Evolutionary conservation across 345 rosid species (phyloP).

Genomic region (Citrus mangshanensis): DNA sequence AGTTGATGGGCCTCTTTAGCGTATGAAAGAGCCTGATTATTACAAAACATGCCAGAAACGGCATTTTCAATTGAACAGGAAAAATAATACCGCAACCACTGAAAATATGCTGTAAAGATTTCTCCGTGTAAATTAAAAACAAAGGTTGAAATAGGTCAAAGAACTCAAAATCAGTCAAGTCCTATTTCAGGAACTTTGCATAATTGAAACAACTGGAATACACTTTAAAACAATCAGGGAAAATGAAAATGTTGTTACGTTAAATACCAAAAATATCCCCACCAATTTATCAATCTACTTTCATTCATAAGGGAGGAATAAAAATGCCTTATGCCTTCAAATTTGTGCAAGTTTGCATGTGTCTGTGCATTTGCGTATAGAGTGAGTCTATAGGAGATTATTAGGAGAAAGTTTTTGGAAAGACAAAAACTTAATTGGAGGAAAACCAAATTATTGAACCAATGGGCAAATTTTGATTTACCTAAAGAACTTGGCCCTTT

Average conservation of each 20-base stretch:
- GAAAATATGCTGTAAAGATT: neutral
- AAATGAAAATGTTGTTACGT: neutral
- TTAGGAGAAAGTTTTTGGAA: neutral
- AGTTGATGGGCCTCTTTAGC: slow-evolving; percentile 77
- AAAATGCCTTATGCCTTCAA: neutral
- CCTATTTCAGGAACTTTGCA: neutral
- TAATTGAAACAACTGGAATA: neutral
- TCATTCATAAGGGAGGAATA: neutral
- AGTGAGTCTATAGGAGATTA: neutral
- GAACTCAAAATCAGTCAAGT: neutral
- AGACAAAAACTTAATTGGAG: neutral
- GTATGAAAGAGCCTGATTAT: slow-evolving; percentile 66
- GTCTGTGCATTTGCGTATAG: neutral
- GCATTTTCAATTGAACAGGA: neutral
- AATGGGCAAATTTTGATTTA: no score
- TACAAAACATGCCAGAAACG: slow-evolving; percentile 6
- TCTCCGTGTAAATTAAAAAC: neutral
- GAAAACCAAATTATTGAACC: no score
- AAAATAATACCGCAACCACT: neutral
- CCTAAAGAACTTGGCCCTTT: no score
- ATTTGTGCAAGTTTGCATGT: neutral
- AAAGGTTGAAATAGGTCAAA: neutral
- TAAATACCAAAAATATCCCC: neutral
- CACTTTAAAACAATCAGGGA: neutral
- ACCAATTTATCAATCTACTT: neutral